Conservation (phyloP, 306 rosid genomes). For the Cercis canadensis region DNA sequence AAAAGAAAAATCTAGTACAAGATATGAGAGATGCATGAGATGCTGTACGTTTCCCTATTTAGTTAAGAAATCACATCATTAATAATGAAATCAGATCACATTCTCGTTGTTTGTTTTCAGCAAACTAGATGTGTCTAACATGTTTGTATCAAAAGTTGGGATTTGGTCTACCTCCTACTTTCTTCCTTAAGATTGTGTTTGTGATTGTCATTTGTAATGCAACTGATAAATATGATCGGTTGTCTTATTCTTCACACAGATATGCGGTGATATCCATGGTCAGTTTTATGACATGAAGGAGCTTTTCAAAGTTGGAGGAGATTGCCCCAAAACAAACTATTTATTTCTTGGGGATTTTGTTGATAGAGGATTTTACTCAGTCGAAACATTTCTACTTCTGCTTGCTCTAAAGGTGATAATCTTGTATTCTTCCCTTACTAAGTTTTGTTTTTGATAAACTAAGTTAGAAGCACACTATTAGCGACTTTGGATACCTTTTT, state of each 20-base stretch:
- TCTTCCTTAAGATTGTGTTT: slow-evolving; percentile 12
- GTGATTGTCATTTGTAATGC: slow-evolving; percentile 8
- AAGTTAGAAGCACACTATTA: slow-evolving; percentile 3
- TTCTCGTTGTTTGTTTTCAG: not conserved
- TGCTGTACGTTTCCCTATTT: not conserved
- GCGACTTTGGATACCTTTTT: slow-evolving; percentile 8
- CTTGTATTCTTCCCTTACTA: slow-evolving; percentile 7
- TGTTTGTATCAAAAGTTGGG: slow-evolving; percentile 6
- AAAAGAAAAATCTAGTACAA: not conserved
- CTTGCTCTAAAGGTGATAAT: slow-evolving; percentile 92
- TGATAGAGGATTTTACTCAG: slow-evolving; percentile 94
- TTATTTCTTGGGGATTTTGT: slow-evolving; percentile 98
- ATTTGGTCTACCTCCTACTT: not conserved
- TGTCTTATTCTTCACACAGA: slow-evolving; percentile 53
- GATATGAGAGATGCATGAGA: not conserved
- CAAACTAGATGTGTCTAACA: not conserved
- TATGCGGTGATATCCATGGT: slow-evolving; percentile 98
- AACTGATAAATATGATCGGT: slow-evolving; percentile 28
- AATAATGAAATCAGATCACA: not conserved
- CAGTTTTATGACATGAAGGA: slow-evolving; percentile 99
- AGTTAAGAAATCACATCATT: too few species aligned
- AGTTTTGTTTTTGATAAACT: not conserved
- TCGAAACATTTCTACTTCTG: slow-evolving; percentile 91
- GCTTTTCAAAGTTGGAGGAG: slow-evolving; percentile 99
- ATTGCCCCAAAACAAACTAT: slow-evolving; percentile 96